Evolutionary conservation across 2,329 filamentous ascomycete genomes (phyloP).

Genomic region (Fusarium euwallaceae): DNA sequence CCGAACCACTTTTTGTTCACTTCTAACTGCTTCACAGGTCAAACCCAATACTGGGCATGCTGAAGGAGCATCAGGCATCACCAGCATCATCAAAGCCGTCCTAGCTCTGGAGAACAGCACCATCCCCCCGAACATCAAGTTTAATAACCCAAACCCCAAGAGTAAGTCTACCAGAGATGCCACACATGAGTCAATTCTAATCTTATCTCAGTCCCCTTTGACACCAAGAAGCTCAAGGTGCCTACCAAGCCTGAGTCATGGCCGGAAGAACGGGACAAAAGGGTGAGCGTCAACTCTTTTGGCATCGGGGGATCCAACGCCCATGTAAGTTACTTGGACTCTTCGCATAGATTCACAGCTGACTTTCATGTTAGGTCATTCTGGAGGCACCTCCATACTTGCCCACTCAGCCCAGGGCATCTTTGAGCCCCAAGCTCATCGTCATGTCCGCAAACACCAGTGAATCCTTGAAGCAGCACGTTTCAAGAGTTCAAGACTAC

Average conservation of each 20-base stretch:
- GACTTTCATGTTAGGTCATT: background rate
- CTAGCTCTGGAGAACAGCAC: constrained; percentile 49
- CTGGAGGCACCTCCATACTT: background rate
- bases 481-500: background rate
- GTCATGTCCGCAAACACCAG: background rate
- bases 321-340: constrained; percentile 39
- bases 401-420: too few species aligned
- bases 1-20: too few species aligned
- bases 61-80: background rate
- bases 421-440: background rate
- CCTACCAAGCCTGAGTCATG: constrained; percentile 42
- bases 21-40: background rate
- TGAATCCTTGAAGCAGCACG: background rate
- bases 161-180: background rate
- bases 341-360: background rate
- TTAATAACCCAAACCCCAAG: constrained; percentile 44
- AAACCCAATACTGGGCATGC: background rate
- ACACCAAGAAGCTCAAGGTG: constrained; percentile 41
- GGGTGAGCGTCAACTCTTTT: constrained; percentile 55
- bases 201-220: constrained; percentile 38
- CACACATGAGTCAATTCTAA: background rate
- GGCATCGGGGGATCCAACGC: constrained; percentile 57
- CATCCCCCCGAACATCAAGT: constrained; percentile 53
- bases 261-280: constrained; percentile 41
- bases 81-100: constrained; percentile 20